Evolutionary conservation across 2,329 filamentous ascomycete species (phyloP), one percentile per base, ranked within the genome.

Genomic region (Chaetomium sp.): DNA sequence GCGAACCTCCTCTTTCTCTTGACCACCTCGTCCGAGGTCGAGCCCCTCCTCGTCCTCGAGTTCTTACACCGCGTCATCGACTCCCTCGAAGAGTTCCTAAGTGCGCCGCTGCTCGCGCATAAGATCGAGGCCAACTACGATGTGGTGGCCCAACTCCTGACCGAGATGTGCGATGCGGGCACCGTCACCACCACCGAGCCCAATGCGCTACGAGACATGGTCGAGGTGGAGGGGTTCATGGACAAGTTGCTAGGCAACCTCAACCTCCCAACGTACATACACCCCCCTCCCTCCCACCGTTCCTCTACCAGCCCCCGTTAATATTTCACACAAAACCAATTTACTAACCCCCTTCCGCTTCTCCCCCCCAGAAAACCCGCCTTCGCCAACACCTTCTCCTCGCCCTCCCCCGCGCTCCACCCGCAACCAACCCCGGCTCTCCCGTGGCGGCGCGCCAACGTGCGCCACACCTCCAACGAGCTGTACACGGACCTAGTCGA

Each of bases 401-500:
- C 75, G 5, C 76, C 74, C 61, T 47, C 19, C 16, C 23, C 51
- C 1, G 7, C 81, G 0, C 78, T 80, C 8, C 72, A 84, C 8
- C 66, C 79, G 16, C 69, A 80, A 21, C 75, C 81, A 19, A 54
- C 80, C 1, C 82, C 85, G 0, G 82, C 86, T 8, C 72, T 98
- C 49, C 93, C 93, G 1, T 99, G 95, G 95, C 87, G 95, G 67
- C 85, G 93, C 66, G 87, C 92, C 47, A 97, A 97, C 73, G 95
- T 99, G 60, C 86, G 93, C 19, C 95, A 99, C 76, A 98, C 94
- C 4, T 96, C 91, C 62, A 99, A 98, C 77, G 95, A 99, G 77
- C 83, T 99, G 70, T 98, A 98, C 75, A 94, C 97, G 64, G 95
- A 99, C 75, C 87, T 99, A 13, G 87, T 99, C 67, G 95, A 99